Conservation (phyloP, 139 green algal species). For the Chlamydomonas schloesseri region DNA sequence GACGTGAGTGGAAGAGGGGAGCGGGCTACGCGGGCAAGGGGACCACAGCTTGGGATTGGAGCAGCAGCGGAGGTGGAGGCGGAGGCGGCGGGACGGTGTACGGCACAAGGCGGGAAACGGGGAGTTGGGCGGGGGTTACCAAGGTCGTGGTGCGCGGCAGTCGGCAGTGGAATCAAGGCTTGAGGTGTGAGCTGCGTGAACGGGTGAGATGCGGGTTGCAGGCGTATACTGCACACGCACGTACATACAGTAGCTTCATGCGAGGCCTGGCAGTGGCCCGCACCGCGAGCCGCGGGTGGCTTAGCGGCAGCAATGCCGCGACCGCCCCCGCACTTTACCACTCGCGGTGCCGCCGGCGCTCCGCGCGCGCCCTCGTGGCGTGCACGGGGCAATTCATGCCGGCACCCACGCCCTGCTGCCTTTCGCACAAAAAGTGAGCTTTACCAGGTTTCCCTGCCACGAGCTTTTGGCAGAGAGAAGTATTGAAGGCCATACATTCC, state of each 20-base stretch:
- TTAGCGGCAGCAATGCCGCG: background rate
- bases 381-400: no score
- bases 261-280: slow-evolving; percentile 18
- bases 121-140: no score
- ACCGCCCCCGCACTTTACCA: background rate
- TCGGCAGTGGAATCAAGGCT: no score
- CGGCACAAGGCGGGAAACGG: no score
- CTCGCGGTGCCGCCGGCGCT: slow-evolving; percentile 23
- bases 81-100: no score
- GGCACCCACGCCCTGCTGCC: background rate
- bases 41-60: background rate
- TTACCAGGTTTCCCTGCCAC: slow-evolving; percentile 46
- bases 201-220: no score
- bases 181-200: no score
- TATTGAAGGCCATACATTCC: slow-evolving; percentile 42
- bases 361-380: background rate
- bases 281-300: background rate
- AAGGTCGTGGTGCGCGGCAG: no score
- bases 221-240: no score
- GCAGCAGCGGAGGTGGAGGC: background rate
- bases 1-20: slow-evolving; percentile 65
- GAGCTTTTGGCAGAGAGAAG: slow-evolving; percentile 45
- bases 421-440: slow-evolving; percentile 42
- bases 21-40: background rate
- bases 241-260: background rate